These are phyloP conservation scores for Huiozyma sinensis DNA, from an alignment of 805 yeast genomes.

Conservation along the genomic window DNA sequence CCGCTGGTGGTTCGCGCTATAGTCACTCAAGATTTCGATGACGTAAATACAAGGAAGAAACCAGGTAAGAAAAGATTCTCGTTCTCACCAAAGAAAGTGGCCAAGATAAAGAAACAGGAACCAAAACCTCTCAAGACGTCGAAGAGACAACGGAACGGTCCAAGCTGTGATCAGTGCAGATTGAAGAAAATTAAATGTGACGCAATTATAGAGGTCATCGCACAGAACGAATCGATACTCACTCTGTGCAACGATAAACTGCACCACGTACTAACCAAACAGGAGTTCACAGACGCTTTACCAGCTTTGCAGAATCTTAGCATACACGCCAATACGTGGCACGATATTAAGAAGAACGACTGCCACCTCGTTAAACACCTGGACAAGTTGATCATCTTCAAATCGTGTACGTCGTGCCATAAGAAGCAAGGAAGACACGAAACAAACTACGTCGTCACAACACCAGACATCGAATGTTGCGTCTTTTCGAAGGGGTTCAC, in stretches of 20 bases:
- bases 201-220: constrained; percentile 44
- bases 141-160: constrained; percentile 59
- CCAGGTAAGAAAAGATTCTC: not conserved
- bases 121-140: not conserved
- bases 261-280: constrained; percentile 14
- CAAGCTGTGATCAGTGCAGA: constrained; percentile 65
- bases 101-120: not conserved
- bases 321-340: not conserved
- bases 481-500: constrained; percentile 47
- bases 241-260: constrained; percentile 10
- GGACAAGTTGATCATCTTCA: constrained; percentile 36
- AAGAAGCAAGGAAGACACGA: constrained; percentile 8
- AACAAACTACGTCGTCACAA: not conserved
- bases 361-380: constrained; percentile 18
- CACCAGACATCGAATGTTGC: constrained; percentile 25
- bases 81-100: not conserved
- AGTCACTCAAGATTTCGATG: not conserved
- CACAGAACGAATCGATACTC: constrained; percentile 17
- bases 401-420: constrained; percentile 45
- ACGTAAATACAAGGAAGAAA: not conserved
- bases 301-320: not conserved
- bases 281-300: constrained; percentile 7
- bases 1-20: not conserved
- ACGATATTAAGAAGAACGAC: not conserved
- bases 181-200: constrained; percentile 67